Percentiles rank a stretch among this genome's conserved stretches.
Evolutionary conservation across 78 protist species (phyloP).

Genomic region (Bigelowiella natans): DNA sequence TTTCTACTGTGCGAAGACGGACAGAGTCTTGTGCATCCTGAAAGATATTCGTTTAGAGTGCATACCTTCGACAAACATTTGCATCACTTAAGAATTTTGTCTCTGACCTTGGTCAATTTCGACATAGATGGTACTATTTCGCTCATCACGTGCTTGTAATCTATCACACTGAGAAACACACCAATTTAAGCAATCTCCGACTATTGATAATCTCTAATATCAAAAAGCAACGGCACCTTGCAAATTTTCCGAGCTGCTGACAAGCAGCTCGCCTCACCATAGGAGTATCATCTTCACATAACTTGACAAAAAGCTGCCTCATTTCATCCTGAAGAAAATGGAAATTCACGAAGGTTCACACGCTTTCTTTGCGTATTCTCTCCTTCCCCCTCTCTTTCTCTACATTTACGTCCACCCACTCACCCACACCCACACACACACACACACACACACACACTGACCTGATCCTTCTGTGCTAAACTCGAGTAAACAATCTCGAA

Average conservation of each 20-base stretch:
- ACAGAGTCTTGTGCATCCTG: slow-evolving; percentile 88
- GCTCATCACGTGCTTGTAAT: not conserved
- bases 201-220: too few species aligned
- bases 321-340: not conserved
- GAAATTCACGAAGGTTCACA: too few species aligned
- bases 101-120: not conserved
- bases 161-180: not conserved
- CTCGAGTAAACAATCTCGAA: slow-evolving; percentile 54
- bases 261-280: slow-evolving; percentile 87
- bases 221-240: too few species aligned
- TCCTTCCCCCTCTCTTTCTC: too few species aligned
- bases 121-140: not conserved
- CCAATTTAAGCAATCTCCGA: too few species aligned
- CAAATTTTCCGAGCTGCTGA: slow-evolving; percentile 51
- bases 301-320: slow-evolving; percentile 39
- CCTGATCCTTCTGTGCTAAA: slow-evolving; percentile 34
- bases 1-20: slow-evolving; percentile 79
- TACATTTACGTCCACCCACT: too few species aligned
- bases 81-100: not conserved
- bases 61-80: not conserved
- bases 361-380: too few species aligned
- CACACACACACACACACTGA: too few species aligned
- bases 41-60: slow-evolving; percentile 35
- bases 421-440: too few species aligned
- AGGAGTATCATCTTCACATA: slow-evolving; percentile 83